These are phyloP conservation scores for Neurospora intermedia DNA, from an alignment of 495 filamentous ascomycete genomes.

Conservation along the genomic window DNA sequence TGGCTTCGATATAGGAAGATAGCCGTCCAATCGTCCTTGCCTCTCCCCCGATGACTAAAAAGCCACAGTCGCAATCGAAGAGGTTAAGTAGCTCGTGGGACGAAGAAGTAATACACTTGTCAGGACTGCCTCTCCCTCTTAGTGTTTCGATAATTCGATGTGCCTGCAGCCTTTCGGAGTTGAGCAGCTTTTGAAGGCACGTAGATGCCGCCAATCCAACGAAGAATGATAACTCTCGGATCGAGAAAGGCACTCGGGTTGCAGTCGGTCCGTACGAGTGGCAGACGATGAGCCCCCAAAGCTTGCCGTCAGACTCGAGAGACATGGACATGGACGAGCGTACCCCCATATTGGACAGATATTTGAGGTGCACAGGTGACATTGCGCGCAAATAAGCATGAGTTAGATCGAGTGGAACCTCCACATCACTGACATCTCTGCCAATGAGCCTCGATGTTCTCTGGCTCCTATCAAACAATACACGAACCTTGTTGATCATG, in stretches of 20 bases:
- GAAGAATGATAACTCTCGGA: constrained; percentile 72
- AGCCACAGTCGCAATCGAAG: constrained; percentile 71
- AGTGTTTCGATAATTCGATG: constrained; percentile 57
- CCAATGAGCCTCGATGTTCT: constrained; percentile 66
- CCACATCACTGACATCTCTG: constrained; percentile 55
- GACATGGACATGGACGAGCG: constrained; percentile 81
- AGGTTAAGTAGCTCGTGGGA: constrained; percentile 71
- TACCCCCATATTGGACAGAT: constrained; percentile 68
- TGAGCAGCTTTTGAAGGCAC: constrained; percentile 72
- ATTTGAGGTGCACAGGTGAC: constrained; percentile 72
- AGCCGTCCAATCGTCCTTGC: constrained; percentile 65
- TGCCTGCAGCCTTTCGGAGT: constrained; percentile 61
- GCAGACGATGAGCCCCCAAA: constrained; percentile 76
- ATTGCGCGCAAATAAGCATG: constrained; percentile 71
- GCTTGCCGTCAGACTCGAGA: constrained; percentile 60
- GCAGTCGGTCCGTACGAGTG: constrained; percentile 60
- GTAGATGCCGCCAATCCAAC: constrained; percentile 66
- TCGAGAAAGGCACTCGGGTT: constrained; percentile 70
- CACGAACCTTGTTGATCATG: constrained; percentile 59
- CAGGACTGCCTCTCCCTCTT: constrained; percentile 60
- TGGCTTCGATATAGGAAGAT: constrained; percentile 57
- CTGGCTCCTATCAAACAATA: constrained; percentile 56
- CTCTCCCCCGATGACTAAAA: constrained; percentile 66
- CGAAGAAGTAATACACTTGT: constrained; percentile 73
- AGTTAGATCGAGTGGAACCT: constrained; percentile 64